A percentile compares a stretch with the other conserved stretches of the same genome.
Conservation (phyloP, 2,329 filamentous ascomycete species). For the Fusarium metavorans region DNA sequence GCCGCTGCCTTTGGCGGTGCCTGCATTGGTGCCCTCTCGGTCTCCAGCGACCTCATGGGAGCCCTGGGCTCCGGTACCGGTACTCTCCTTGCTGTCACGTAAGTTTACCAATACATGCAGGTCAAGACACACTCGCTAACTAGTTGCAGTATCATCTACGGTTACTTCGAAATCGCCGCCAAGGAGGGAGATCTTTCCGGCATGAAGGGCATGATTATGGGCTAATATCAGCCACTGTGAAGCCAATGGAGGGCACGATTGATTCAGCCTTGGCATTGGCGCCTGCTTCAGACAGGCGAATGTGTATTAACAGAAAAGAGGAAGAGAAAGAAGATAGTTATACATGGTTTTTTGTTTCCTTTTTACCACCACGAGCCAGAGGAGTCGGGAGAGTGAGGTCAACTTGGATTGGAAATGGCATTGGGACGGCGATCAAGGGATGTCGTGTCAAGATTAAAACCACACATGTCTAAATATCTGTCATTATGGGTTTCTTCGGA, state of each 20-base stretch:
- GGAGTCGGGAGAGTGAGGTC: slow-evolving; percentile 44
- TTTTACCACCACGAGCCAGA: slow-evolving; percentile 38
- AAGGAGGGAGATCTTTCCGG: slow-evolving; percentile 96
- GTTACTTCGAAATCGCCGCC: slow-evolving; percentile 99
- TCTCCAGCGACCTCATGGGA: slow-evolving; percentile 94
- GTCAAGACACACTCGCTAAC: slow-evolving; percentile 43
- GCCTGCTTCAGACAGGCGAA: slow-evolving; percentile 26
- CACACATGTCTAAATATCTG: slow-evolving; percentile 31
- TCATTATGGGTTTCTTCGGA: slow-evolving; percentile 36
- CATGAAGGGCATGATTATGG: slow-evolving; percentile 80
- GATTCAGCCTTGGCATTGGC: slow-evolving; percentile 36
- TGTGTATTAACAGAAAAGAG: slow-evolving; percentile 46
- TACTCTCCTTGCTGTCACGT: slow-evolving; percentile 98
- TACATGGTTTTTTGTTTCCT: slow-evolving; percentile 44
- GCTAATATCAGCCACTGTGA: slow-evolving; percentile 56
- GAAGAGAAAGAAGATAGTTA: slow-evolving; percentile 46
- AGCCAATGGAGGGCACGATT: slow-evolving; percentile 35
- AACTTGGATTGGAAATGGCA: slow-evolving; percentile 39
- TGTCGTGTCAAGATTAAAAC: slow-evolving; percentile 42
- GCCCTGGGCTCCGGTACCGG: slow-evolving; percentile 96
- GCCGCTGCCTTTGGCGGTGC: slow-evolving; percentile 98
- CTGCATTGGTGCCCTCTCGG: slow-evolving; percentile 97
- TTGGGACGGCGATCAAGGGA: slow-evolving; percentile 38
- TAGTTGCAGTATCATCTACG: slow-evolving; percentile 90
- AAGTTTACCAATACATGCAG: slow-evolving; percentile 61